Evolutionary conservation across 2,329 filamentous ascomycete species (phyloP).

Genomic region (Teratosphaeria epicoccoides): DNA sequence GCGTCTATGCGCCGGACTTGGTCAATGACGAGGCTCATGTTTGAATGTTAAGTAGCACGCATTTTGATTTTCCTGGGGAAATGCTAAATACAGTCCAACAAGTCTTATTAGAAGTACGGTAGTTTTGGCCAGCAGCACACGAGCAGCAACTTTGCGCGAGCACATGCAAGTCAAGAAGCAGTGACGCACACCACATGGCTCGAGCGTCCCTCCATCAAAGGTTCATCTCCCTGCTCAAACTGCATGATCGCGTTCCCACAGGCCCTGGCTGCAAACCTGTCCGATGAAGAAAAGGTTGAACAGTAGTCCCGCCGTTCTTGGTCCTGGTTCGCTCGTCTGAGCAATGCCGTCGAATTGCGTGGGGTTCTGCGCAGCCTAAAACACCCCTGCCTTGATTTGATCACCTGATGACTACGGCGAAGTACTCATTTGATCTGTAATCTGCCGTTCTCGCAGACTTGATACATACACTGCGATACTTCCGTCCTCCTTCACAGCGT

Average conservation of each 20-base stretch:
- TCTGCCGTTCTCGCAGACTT: background rate
- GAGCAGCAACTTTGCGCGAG: background rate
- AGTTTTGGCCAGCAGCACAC: background rate
- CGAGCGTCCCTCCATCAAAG: no score
- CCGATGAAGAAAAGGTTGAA: no score
- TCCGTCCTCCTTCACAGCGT: background rate
- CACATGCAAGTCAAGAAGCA: background rate
- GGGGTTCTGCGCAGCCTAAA: no score
- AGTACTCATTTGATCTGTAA: background rate
- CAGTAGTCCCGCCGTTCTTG: no score
- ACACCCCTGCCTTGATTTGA: no score
- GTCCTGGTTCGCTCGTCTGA: no score
- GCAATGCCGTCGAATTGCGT: no score
- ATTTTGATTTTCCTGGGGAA: background rate
- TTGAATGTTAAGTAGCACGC: background rate
- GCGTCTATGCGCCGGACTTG: conserved; percentile 48
- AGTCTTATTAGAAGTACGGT: no score
- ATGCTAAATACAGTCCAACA: background rate
- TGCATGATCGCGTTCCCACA: no score
- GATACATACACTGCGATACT: background rate
- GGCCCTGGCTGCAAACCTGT: no score
- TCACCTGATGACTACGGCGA: no score
- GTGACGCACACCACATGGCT: background rate
- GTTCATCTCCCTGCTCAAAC: no score
- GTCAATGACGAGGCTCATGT: conserved; percentile 30